phyloP scores from a whole-genome alignment of 768 basidiomycete genomes.

The Boletus rubroflammeus region DNA sequence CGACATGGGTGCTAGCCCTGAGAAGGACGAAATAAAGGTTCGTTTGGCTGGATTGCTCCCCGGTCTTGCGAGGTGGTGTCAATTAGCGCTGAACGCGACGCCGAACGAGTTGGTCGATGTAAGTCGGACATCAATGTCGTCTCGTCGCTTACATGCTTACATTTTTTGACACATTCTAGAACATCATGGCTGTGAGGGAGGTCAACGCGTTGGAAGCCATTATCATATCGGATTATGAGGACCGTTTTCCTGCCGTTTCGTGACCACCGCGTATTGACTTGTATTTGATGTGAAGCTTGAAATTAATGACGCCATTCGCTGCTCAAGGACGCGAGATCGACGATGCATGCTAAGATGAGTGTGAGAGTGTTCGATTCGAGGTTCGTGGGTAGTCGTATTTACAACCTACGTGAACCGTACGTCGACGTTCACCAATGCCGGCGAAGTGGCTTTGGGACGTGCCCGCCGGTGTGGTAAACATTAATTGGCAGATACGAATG shows the following conservation, averaged over 20 bases:
- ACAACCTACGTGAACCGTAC: too few species aligned
- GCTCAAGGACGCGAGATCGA: not conserved
- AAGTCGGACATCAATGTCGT: conserved; percentile 31
- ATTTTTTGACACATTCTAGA: conserved; percentile 35
- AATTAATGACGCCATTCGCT: not conserved
- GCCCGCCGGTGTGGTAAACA: not conserved
- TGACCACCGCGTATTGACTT: conserved; percentile 6
- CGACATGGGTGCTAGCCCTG: conserved; percentile 8
- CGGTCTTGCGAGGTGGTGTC: conserved; percentile 75
- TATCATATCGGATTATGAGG: conserved; percentile 66
- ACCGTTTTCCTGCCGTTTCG: conserved; percentile 31
- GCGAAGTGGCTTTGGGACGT: too few species aligned
- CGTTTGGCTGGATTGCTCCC: conserved; percentile 80
- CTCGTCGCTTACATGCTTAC: not conserved
- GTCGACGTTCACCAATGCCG: too few species aligned
- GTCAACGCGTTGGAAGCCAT: conserved; percentile 69
- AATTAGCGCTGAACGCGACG: conserved; percentile 57
- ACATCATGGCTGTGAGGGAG: conserved; percentile 59
- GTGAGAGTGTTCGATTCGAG: not conserved
- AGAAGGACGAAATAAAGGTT: conserved; percentile 45
- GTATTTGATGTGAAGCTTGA: not conserved
- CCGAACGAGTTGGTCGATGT: conserved; percentile 86
- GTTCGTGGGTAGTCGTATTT: not conserved
- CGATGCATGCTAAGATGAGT: not conserved
- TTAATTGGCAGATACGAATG: not conserved